Conservation (phyloP, 2,329 filamentous ascomycete genomes). For the Fusarium kyushuense region DNA sequence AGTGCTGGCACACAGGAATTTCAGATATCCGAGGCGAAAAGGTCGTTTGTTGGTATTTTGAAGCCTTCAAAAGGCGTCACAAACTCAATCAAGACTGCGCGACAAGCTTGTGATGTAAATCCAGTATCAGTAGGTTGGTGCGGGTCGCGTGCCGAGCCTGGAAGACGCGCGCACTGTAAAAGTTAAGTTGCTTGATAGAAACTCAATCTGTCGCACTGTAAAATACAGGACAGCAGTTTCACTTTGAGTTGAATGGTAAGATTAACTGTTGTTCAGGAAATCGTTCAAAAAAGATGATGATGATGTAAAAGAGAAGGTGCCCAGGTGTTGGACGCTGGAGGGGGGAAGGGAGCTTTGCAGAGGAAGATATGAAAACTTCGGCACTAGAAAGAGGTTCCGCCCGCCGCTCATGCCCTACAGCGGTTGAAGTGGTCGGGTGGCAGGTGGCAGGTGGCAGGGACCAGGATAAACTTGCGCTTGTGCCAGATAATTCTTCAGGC, state of each 20-base stretch:
- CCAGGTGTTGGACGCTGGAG: constrained; percentile 16
- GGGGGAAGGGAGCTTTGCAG: constrained; percentile 35
- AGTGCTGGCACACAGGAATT: constrained; percentile 16
- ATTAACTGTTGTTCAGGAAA: background rate
- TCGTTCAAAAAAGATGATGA: constrained; percentile 22
- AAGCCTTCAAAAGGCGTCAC: background rate
- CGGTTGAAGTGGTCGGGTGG: constrained; percentile 29
- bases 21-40: constrained; percentile 6
- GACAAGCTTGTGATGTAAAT: constrained; percentile 16
- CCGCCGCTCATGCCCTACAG: constrained; percentile 34
- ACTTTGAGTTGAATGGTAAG: background rate
- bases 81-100: constrained; percentile 10
- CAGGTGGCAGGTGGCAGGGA: constrained; percentile 29
- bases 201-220: background rate
- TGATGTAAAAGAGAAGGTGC: constrained; percentile 44
- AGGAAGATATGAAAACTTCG: constrained; percentile 39
- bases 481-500: constrained; percentile 25
- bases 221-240: background rate
- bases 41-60: constrained; percentile 1
- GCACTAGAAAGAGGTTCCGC: constrained; percentile 38
- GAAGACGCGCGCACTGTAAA: constrained; percentile 12
- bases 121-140: constrained; percentile 24
- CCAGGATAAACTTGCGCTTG: constrained; percentile 17
- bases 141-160: constrained; percentile 34
- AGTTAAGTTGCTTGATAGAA: background rate